Evolutionary conservation across 2,329 filamentous ascomycete genomes (phyloP), one percentile per base, ranked within the genome.

Genomic region (Fusarium ambrosium): DNA sequence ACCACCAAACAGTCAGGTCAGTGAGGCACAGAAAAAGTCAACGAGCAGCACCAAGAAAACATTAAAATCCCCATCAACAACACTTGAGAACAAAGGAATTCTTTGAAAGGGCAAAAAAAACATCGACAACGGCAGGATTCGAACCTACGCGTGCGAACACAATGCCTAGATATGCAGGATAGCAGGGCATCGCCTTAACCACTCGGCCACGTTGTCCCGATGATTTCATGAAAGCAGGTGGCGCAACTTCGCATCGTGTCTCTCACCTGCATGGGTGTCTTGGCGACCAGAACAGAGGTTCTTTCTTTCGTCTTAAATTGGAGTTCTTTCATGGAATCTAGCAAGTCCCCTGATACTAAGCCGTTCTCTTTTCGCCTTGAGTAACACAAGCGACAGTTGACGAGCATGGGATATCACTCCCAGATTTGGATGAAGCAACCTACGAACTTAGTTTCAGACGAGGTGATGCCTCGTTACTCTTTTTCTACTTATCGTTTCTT

Each of bases 101-200:
- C 10, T 8, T 29, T 6, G 8, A 53, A 53, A 32, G 9, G 16
- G 4, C 27, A 53, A 53, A 53, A 32, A 2, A 8, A n/a, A 53
- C 11, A 34, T 4, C 48, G 48, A 53, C 48, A 53, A 53, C 48
- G 48, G 27, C 48, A 29, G 27, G 48, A 53, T 53, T 53, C 48
- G 48, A 53, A 53, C 48, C 27, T 29, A 32, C 48, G 48, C 48
- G 48, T 53, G 48, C 48, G 48, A 53, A 53, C 48, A 53, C 48
- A 53, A 53, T 53, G 48, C 48, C 48, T 53, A n/a, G 18, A 29
- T 53, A 53, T 29, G 27, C 24, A n/a, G 27, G 24, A 53, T 53
- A 53, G 48, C 48, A 53, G 48, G 48, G 48, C 48, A 53, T 53
- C 48, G 48, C 48, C 48, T 53, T 53, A 53, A 53, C 48, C 48